Evolutionary conservation across 2,329 filamentous ascomycete species (phyloP).

Genomic region (Trichoderma citrinoviride): DNA sequence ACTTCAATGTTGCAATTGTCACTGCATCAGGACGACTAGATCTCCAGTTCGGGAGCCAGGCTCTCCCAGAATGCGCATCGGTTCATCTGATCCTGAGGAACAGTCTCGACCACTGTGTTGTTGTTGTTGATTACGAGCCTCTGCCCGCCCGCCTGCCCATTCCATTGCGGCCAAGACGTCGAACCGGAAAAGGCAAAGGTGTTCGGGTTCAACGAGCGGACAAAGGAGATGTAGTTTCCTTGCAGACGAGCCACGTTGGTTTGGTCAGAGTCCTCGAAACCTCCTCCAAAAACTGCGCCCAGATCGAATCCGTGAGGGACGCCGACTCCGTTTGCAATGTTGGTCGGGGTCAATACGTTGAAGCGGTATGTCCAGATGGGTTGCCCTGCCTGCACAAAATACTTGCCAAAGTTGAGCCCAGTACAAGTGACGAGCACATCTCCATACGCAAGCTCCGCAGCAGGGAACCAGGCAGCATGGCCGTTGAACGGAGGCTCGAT

Average conservation of each 20-base stretch:
- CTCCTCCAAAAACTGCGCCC: constrained; percentile 60
- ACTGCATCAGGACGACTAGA: neutral
- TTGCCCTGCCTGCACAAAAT: constrained; percentile 6
- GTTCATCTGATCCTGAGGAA: constrained; percentile 17
- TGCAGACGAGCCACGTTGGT: constrained; percentile 59
- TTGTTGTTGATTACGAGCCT: constrained; percentile 18
- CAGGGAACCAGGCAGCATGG: constrained; percentile 16
- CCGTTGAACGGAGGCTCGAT: constrained; percentile 9
- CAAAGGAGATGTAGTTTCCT: constrained; percentile 68
- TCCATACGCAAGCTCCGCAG: constrained; percentile 17
- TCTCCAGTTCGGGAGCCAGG: constrained; percentile 5
- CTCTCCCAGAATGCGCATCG: constrained; percentile 18
- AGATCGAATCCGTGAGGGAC: constrained; percentile 63
- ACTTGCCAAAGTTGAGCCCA: constrained; percentile 20
- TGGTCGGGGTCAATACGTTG: constrained; percentile 25
- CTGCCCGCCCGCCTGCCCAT: constrained; percentile 11
- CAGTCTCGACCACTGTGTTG: constrained; percentile 15
- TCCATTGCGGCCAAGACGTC: constrained; percentile 18
- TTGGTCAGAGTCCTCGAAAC: constrained; percentile 24
- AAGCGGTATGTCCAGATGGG: constrained; percentile 18
- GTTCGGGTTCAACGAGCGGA: constrained; percentile 64
- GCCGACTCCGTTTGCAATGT: constrained; percentile 54
- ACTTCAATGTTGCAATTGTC: neutral
- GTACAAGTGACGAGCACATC: constrained; percentile 15
- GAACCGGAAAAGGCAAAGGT: constrained; percentile 37